Base-by-base conservation (phyloP, 352 stramenopile species). In the Phytophthora syringae region DNA sequence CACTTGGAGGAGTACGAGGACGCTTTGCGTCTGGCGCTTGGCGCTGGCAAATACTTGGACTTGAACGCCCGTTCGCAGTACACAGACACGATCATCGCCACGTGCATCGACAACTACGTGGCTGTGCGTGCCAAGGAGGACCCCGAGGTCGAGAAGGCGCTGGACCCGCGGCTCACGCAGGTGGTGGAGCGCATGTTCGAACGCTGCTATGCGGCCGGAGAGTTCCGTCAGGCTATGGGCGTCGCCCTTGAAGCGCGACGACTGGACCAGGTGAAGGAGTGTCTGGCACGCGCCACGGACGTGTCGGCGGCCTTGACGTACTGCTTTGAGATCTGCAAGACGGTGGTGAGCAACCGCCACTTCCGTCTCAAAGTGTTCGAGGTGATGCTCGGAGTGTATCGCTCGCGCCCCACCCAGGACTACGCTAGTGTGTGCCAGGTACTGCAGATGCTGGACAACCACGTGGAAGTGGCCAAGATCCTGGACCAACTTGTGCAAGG, bases 181-280 rank as follows among this genome's bases (percentile, higher is more conserved):
- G 96, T 99, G 56, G 96, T 99, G 2, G 93, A 99, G 67, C 88
- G 92, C 62, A 98, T 99, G 93, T 99, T 99, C 74, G 86, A 99
- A 64, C 87, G 96, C 45, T 99, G 97, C 76, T 99, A 98, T 74
- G 64, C 79, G 5, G 89, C 97, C 28, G 93, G 91, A 49, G 86
- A 97, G 56, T 99, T 95, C 72, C 93, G 93, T 59, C 97, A 99
- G 76, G 98, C 98, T 16, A 82, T 99, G 32, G 98, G 98, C 25
- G 97, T 99, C 52, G 97, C 98, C 2, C 82, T 99, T 16, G 98
- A 99, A 72, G 77, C 96, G 42, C 84, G 89, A 48, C 92, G 98
- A 36, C 82, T 98, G 7, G 90, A 98, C 54, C 97, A 99, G 67
- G 86, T 95, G 34, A 82, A 92, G 54, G 90, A 98, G 64, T 94